These are phyloP conservation scores for Penicillium sp. DNA, from an alignment of 2,329 filamentous ascomycete species.

Conservation along the genomic window DNA sequence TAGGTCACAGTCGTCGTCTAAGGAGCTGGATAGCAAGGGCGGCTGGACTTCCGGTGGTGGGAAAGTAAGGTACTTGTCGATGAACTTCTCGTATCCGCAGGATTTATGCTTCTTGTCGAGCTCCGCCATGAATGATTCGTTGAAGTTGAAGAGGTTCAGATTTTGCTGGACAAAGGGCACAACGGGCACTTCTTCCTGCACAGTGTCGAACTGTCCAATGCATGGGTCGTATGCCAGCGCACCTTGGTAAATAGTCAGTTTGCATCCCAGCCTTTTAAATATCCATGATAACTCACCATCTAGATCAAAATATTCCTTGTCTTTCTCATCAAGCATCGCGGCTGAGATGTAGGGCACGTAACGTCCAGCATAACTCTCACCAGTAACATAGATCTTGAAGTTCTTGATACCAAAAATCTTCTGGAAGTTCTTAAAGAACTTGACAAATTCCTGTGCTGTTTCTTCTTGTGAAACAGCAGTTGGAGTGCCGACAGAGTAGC, in stretches of 20 bases:
- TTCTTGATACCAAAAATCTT: constrained; percentile 65
- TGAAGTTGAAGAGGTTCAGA: constrained; percentile 45
- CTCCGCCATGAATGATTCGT: constrained; percentile 40
- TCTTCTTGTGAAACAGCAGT: constrained; percentile 67
- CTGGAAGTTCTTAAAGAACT: constrained; percentile 77
- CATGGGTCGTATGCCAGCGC: constrained; percentile 71
- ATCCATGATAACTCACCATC: constrained; percentile 42
- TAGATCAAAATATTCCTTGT: constrained; percentile 67
- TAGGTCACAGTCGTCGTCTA: constrained; percentile 53
- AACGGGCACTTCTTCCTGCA: constrained; percentile 34
- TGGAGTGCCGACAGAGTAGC: constrained; percentile 64
- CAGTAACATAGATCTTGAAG: constrained; percentile 70
- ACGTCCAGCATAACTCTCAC: constrained; percentile 69
- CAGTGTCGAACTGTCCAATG: constrained; percentile 41
- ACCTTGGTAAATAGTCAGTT: constrained; percentile 20
- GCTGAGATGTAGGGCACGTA: constrained; percentile 72
- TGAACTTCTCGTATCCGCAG: constrained; percentile 47
- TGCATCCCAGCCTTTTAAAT: not conserved
- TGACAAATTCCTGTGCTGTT: constrained; percentile 66
- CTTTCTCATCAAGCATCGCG: constrained; percentile 67
- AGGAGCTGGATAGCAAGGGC: constrained; percentile 52
- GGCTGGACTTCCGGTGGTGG: constrained; percentile 49
- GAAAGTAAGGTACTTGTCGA: constrained; percentile 56
- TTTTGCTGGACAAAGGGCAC: constrained; percentile 45
- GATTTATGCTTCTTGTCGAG: constrained; percentile 40